These are phyloP conservation scores for Schizopora paradoxa DNA, from an alignment of 1,284 basidiomycete species.

Conservation along the genomic window DNA sequence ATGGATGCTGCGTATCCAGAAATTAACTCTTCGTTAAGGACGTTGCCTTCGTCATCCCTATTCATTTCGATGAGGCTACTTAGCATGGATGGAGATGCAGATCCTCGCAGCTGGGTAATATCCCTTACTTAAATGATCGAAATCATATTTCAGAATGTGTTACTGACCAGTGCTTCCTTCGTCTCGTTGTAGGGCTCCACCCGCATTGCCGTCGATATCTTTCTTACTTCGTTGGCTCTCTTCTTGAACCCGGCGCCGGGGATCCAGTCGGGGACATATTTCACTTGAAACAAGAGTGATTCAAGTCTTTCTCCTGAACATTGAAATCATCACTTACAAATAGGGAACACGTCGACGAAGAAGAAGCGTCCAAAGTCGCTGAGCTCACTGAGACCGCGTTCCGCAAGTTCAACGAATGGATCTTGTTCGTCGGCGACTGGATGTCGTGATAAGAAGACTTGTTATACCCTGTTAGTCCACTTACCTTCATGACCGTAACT, in stretches of 20 bases:
- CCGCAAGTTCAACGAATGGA: constrained; percentile 10
- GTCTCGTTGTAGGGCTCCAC: constrained; percentile 1
- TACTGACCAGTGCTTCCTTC: constrained; percentile 2
- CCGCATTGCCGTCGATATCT: constrained; percentile 20
- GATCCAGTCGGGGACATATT: constrained; percentile 14
- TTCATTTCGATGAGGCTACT: constrained; percentile 11
- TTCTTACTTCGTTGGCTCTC: constrained; percentile 50
- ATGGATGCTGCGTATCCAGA: background rate
- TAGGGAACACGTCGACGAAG: constrained; percentile 38
- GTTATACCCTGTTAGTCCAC: background rate
- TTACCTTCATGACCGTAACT: constrained; percentile 11
- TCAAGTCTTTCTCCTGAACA: background rate
- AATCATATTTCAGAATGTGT: background rate
- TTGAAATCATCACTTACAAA: constrained; percentile 24
- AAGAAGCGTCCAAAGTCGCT: constrained; percentile 24
- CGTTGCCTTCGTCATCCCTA: constrained; percentile 1
- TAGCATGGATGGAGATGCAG: constrained; percentile 11
- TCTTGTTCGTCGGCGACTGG: constrained; percentile 22
- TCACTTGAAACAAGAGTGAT: constrained; percentile 5
- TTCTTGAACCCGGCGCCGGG: constrained; percentile 31
- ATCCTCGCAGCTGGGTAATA: constrained; percentile 8
- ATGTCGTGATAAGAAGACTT: constrained; percentile 1
- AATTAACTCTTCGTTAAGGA: constrained; percentile 5
- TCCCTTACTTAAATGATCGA: constrained; percentile 6
- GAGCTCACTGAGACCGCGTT: constrained; percentile 21